Conservation (phyloP, 805 yeast species). For the Suhomyces pyralidae region DNA sequence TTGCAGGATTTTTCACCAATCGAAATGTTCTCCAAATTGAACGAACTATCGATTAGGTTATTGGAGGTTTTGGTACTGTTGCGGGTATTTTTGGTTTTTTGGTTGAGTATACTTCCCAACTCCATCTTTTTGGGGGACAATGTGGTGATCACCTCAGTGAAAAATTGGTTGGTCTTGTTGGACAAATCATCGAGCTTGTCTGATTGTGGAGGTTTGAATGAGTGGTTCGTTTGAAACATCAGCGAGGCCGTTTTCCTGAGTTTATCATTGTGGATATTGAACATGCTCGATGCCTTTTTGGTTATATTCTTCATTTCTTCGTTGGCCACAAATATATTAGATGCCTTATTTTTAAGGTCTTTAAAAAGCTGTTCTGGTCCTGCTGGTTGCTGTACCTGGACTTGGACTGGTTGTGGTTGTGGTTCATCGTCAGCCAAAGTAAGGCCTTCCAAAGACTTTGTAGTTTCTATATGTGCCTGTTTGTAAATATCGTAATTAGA, state of each 20-base stretch:
- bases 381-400: constrained; percentile 1
- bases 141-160: constrained; percentile 21
- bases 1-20: background rate
- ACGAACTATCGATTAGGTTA: constrained; percentile 24
- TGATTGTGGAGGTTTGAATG: constrained; percentile 3
- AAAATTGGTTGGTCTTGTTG: constrained; percentile 23
- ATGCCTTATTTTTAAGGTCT: constrained; percentile 19
- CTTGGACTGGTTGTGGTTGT: background rate
- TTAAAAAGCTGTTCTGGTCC: constrained; percentile 6
- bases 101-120: background rate
- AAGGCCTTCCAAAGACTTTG: constrained; percentile 4
- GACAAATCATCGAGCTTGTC: constrained; percentile 17
- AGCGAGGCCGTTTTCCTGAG: constrained; percentile 8
- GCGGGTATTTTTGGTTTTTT: background rate
- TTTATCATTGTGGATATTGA: constrained; percentile 7
- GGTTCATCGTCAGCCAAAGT: background rate
- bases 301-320: constrained; percentile 1
- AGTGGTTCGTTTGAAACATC: constrained; percentile 2
- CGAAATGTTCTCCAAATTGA: constrained; percentile 23
- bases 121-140: constrained; percentile 20
- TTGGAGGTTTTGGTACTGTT: background rate
- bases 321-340: constrained; percentile 10
- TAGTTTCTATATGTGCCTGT: constrained; percentile 10
- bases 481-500: constrained; percentile 7
- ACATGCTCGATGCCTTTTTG: constrained; percentile 20